These are phyloP conservation scores for Neurospora tetrasperma DNA, from an alignment of 495 filamentous ascomycete genomes.

Conservation along the genomic window DNA sequence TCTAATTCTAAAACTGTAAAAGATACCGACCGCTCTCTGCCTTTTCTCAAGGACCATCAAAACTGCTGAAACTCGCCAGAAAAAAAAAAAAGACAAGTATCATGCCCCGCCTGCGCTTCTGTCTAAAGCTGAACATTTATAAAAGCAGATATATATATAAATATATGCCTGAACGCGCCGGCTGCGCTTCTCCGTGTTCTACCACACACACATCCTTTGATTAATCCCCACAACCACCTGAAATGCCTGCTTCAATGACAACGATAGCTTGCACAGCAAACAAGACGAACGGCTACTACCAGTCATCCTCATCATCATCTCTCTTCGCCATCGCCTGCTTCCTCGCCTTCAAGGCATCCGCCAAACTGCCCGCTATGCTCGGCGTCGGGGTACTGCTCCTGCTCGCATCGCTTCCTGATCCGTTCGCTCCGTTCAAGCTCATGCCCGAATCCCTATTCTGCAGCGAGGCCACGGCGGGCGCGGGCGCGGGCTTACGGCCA, in stretches of 20 bases:
- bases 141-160: neutral
- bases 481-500: conserved; percentile 53
- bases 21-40: neutral
- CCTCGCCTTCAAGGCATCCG: conserved; percentile 66
- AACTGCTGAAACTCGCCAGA: neutral
- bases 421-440: conserved; percentile 57
- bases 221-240: too few relatives aligned
- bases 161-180: neutral
- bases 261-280: neutral
- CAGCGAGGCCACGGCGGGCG: conserved; percentile 30
- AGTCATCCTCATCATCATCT: conserved; percentile 60
- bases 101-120: neutral
- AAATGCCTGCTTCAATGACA: neutral
- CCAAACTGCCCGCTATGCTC: conserved; percentile 74
- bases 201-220: too few relatives aligned
- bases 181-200: neutral
- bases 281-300: conserved; percentile 29
- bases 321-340: conserved; percentile 54
- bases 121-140: neutral
- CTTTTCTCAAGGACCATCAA: neutral
- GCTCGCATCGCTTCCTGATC: conserved; percentile 45
- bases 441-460: conserved; percentile 62
- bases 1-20: neutral
- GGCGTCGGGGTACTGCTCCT: conserved; percentile 55
- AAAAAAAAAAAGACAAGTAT: neutral